Evolutionary conservation across 495 filamentous ascomycete genomes (phyloP).

Genomic region (Friedmanniomyces simplex): DNA sequence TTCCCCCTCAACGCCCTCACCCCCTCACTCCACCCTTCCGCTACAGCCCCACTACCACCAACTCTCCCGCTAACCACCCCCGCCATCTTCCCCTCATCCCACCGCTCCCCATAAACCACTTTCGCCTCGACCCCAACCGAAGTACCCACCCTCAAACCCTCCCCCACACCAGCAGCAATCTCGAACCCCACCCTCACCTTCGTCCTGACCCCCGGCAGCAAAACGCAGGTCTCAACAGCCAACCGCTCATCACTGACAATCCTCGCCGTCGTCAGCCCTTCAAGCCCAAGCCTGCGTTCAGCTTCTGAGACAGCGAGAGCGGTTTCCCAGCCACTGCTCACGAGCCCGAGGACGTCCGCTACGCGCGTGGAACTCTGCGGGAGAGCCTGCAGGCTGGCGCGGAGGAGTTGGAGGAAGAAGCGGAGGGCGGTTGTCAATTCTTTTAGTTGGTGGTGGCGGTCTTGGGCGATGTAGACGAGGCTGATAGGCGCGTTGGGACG

Average conservation of each 20-base stretch:
- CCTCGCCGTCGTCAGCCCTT: constrained; percentile 42
- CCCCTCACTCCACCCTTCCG: constrained; percentile 43
- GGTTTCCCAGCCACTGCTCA: constrained; percentile 51
- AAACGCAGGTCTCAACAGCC: constrained; percentile 40
- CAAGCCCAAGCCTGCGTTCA: constrained; percentile 43
- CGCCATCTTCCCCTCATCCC: constrained; percentile 51
- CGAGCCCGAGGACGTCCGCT: constrained; percentile 42
- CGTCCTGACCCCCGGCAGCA: constrained; percentile 48
- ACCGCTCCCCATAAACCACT: constrained; percentile 58
- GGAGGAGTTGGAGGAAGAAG: constrained; percentile 60
- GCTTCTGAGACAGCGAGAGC: constrained; percentile 43
- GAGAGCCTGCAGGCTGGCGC: constrained; percentile 45
- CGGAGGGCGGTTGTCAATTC: constrained; percentile 45
- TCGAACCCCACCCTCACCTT: constrained; percentile 49
- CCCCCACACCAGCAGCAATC: constrained; percentile 33
- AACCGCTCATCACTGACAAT: constrained; percentile 50
- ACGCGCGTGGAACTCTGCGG: constrained; percentile 40
- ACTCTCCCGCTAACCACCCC: constrained; percentile 41
- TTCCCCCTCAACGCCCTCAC: constrained; percentile 46
- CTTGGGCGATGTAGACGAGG: constrained; percentile 38
- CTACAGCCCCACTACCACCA: constrained; percentile 17
- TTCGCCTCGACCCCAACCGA: constrained; percentile 33
- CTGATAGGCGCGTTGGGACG: constrained; percentile 35
- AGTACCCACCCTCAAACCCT: constrained; percentile 27
- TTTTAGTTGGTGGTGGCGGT: constrained; percentile 27